Conservation (phyloP, 139 green algal genomes). For the Pseudopediastrum boryanum region DNA sequence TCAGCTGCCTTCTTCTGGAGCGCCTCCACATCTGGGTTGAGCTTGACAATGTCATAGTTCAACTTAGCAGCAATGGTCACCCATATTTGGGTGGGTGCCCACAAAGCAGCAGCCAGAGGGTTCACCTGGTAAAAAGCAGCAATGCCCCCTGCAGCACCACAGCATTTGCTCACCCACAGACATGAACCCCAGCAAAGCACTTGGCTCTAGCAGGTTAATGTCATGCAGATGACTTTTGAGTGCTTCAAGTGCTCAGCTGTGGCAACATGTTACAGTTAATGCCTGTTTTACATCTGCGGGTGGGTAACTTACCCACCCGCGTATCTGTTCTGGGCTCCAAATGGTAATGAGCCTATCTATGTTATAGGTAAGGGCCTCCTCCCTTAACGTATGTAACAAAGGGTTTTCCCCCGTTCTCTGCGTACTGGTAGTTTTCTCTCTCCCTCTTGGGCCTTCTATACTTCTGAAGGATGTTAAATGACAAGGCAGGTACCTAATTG, state of each 20-base stretch:
- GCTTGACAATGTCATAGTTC: slow-evolving; percentile 70
- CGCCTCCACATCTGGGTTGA: too few relatives aligned
- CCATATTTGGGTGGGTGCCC: slow-evolving; percentile 61
- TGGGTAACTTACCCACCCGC: too few relatives aligned
- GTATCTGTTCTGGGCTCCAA: too few relatives aligned
- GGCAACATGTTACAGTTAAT: not conserved
- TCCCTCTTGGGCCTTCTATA: too few relatives aligned
- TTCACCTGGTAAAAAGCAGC: slow-evolving; percentile 40
- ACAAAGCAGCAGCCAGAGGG: slow-evolving; percentile 47
- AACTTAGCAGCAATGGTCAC: slow-evolving; percentile 69
- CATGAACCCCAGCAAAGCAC: not conserved
- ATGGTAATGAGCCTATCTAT: too few relatives aligned
- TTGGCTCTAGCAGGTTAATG: not conserved
- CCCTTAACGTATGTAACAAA: too few relatives aligned
- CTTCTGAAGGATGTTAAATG: not conserved
- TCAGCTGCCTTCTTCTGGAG: too few relatives aligned
- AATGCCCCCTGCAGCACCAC: slow-evolving; percentile 38
- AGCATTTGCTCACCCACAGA: not conserved
- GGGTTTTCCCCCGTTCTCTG: too few relatives aligned
- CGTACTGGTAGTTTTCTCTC: too few relatives aligned
- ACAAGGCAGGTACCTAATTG: not conserved
- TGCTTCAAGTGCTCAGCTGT: not conserved
- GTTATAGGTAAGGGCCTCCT: too few relatives aligned
- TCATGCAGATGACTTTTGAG: not conserved
- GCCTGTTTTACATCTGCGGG: not conserved